A percentile compares a stretch with the other conserved stretches of the same genome.
Evolutionary conservation across 495 filamentous ascomycete genomes (phyloP).

Genomic region (Penicillium argentinense): DNA sequence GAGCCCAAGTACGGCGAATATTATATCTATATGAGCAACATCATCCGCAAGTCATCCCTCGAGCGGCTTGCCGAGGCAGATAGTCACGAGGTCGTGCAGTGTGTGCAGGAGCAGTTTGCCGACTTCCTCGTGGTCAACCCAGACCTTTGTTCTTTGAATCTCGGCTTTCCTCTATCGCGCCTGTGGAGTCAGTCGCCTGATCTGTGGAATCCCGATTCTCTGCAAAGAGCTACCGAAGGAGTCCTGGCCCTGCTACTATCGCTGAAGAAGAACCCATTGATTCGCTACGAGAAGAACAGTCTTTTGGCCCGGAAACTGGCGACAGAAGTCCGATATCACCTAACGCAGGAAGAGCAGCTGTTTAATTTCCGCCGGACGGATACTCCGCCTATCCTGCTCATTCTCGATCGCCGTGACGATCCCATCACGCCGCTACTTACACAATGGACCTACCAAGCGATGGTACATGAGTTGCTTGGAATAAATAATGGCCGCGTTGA

Average conservation of each 20-base stretch:
- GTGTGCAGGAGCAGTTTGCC: constrained; percentile 91
- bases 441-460: constrained; percentile 99
- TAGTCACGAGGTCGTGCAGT: constrained; percentile 91
- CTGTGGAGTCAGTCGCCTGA: constrained; percentile 78
- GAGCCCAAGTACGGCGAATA: constrained; percentile 99
- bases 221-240: constrained; percentile 83
- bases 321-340: constrained; percentile 84
- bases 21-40: constrained; percentile 94
- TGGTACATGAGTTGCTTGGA: constrained; percentile 95
- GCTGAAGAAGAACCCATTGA: constrained; percentile 93
- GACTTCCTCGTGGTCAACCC: constrained; percentile 95
- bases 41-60: constrained; percentile 93
- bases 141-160: constrained; percentile 81
- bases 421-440: constrained; percentile 93
- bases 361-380: constrained; percentile 97
- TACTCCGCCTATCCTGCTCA: constrained; percentile 87
- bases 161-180: constrained; percentile 70
- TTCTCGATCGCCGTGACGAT: constrained; percentile 91
- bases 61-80: constrained; percentile 97
- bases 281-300: constrained; percentile 93
- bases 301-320: constrained; percentile 87
- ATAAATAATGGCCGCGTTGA: constrained; percentile 92
- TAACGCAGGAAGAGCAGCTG: constrained; percentile 93
- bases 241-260: constrained; percentile 78
- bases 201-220: constrained; percentile 82